Conservation (phyloP, 208 protist genomes). For the Zelonia costaricensis region DNA sequence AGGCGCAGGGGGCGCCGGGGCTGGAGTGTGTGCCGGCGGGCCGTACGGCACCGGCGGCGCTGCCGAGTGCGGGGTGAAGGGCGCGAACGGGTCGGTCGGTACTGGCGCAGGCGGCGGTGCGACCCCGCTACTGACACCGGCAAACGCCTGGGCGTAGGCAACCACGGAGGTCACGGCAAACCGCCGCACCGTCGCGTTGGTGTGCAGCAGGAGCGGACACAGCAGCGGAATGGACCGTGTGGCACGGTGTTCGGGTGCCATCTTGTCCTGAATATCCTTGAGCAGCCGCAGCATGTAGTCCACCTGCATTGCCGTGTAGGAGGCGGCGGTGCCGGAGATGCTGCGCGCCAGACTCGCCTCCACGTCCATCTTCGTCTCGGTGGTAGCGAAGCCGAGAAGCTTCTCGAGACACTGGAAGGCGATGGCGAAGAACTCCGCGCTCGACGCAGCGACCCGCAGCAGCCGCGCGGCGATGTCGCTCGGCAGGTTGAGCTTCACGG, state of each 20-base stretch:
- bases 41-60: background rate
- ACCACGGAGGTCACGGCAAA: constrained; percentile 34
- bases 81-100: background rate
- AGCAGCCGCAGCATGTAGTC: constrained; percentile 31
- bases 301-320: constrained; percentile 17
- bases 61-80: background rate
- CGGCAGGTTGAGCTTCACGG: constrained; percentile 15
- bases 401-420: constrained; percentile 44
- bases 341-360: constrained; percentile 22
- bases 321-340: constrained; percentile 10
- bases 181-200: constrained; percentile 16
- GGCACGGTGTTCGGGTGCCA: constrained; percentile 46
- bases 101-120: background rate
- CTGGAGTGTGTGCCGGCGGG: too few relatives aligned
- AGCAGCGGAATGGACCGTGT: constrained; percentile 44
- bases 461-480: constrained; percentile 27
- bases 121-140: background rate
- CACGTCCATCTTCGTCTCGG: constrained; percentile 26
- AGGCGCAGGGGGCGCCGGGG: background rate
- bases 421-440: constrained; percentile 11
- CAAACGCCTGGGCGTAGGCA: constrained; percentile 17
- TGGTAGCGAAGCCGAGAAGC: constrained; percentile 23
- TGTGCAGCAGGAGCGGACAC: constrained; percentile 39
- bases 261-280: constrained; percentile 23
- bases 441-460: constrained; percentile 18